phyloP scores from a whole-genome alignment of 2,329 filamentous ascomycete species.

The Verticillium isaacii region DNA sequence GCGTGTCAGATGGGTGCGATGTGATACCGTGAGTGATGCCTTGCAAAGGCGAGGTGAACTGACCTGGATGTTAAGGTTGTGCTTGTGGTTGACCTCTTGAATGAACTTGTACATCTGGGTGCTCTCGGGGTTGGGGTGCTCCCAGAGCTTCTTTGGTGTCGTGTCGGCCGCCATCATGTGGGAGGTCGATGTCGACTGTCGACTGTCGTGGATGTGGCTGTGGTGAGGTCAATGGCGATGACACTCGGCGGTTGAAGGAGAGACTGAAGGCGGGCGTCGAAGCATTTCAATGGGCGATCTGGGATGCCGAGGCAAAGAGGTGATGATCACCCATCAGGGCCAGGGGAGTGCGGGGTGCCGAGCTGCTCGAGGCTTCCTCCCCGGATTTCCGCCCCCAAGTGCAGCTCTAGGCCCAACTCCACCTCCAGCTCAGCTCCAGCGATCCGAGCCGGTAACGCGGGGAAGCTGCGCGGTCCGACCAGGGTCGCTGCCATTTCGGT shows the following conservation, averaged over 20 bases:
- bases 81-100: conserved; percentile 55
- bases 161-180: conserved; percentile 24
- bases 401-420: background rate
- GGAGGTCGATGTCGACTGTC: background rate
- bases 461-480: background rate
- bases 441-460: background rate
- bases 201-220: too few species aligned
- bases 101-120: conserved; percentile 66
- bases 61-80: conserved; percentile 54
- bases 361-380: background rate
- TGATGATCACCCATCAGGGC: background rate
- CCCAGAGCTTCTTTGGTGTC: conserved; percentile 61
- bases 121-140: conserved; percentile 55
- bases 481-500: background rate
- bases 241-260: background rate
- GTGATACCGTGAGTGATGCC: background rate
- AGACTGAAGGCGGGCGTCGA: background rate
- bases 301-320: background rate
- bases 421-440: background rate
- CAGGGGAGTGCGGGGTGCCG: background rate
- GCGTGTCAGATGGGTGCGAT: background rate
- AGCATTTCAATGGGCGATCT: background rate
- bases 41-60: conserved; percentile 2
- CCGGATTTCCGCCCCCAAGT: background rate
- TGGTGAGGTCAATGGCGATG: background rate